phyloP scores from a whole-genome alignment of 164 flowering plant species.

The Piper longum region DNA sequence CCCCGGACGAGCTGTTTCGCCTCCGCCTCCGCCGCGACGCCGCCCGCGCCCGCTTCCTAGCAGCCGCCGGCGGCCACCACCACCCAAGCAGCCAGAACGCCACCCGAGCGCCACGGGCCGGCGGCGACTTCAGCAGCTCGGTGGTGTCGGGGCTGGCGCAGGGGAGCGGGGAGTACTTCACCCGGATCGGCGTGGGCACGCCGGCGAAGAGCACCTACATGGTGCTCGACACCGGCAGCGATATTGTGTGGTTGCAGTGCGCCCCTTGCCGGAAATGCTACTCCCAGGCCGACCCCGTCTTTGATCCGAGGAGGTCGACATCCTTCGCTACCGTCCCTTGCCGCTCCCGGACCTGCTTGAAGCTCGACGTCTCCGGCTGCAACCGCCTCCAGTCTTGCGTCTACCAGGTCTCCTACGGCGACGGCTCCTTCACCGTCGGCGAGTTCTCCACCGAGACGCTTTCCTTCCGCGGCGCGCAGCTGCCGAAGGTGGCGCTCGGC shows the following conservation, averaged over 20 bases:
- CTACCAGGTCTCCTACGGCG: conserved; percentile 89
- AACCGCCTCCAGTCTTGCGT: conserved; percentile 30
- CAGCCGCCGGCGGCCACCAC: not conserved
- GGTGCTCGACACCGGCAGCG: conserved; percentile 95
- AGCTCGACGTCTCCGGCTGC: conserved; percentile 62
- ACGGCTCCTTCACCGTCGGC: conserved; percentile 84
- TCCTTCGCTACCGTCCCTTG: conserved; percentile 40
- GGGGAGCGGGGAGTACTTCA: conserved; percentile 94
- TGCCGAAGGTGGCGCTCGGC: conserved; percentile 55
- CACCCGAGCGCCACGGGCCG: conserved; percentile 3
- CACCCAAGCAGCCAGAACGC: not conserved
- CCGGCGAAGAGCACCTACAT: conserved; percentile 58
- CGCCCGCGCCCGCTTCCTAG: conserved; percentile 19
- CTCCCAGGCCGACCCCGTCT: conserved; percentile 69
- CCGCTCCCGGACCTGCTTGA: conserved; percentile 42
- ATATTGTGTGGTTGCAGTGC: conserved; percentile 88
- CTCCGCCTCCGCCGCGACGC: conserved; percentile 52
- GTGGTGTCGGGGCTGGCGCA: conserved; percentile 62
- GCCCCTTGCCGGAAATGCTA: conserved; percentile 79
- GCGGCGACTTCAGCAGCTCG: conserved; percentile 54
- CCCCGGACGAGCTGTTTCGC: conserved; percentile 44
- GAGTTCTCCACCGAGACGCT: conserved; percentile 79
- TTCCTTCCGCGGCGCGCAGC: conserved; percentile 46
- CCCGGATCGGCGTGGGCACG: conserved; percentile 76
- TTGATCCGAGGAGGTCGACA: conserved; percentile 54